phyloP scores from a whole-genome alignment of 805 yeast genomes.

The Lipomyces kockii region DNA sequence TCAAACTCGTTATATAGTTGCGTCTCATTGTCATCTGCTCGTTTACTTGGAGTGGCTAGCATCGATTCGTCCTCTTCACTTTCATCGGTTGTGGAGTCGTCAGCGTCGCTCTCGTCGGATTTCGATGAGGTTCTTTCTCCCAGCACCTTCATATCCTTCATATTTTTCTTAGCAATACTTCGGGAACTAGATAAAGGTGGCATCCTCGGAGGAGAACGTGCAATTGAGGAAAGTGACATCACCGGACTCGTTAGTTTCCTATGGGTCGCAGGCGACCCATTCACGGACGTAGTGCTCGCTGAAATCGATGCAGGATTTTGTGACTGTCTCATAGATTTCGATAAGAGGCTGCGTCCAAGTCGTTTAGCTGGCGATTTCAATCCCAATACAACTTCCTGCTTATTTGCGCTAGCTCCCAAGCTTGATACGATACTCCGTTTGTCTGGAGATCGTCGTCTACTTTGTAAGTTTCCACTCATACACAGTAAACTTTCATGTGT shows the following conservation, averaged over 20 bases:
- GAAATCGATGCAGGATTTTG: not conserved
- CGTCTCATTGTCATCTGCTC: not conserved
- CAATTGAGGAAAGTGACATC: not conserved
- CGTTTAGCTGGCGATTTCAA: conserved; percentile 34
- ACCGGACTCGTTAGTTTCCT: not conserved
- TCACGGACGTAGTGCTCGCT: not conserved
- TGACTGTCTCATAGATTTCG: conserved; percentile 11
- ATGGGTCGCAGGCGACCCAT: not conserved
- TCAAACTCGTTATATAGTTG: not conserved
- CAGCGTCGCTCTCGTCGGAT: not conserved
- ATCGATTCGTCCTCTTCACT: not conserved
- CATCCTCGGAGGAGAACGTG: conserved; percentile 23
- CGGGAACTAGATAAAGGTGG: conserved; percentile 8
- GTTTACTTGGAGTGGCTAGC: not conserved
- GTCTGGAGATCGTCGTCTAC: not conserved
- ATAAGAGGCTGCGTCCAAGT: not conserved
- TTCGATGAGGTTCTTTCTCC: not conserved
- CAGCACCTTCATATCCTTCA: not conserved
- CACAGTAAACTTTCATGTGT: conserved; percentile 1
- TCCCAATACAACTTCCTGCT: conserved; percentile 8
- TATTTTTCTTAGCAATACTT: not conserved
- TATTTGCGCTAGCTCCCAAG: not conserved
- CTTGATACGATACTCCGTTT: not conserved
- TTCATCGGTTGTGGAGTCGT: not conserved
- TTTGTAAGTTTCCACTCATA: not conserved